Conservation (phyloP, 208 protist genomes). For the Porcisia hertigi region DNA sequence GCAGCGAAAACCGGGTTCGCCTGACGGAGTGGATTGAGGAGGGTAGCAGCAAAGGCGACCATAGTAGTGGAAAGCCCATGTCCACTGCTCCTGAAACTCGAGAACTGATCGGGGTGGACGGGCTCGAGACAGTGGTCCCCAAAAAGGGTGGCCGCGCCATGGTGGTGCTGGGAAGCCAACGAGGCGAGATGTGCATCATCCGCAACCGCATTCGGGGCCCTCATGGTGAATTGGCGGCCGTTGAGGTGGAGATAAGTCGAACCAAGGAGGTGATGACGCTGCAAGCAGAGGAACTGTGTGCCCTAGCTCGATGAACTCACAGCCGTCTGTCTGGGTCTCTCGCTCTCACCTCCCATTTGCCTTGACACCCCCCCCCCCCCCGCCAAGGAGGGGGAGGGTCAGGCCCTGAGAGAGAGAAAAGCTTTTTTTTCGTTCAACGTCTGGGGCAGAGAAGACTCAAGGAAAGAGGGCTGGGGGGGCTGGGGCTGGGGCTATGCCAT, state of each 20-base stretch:
- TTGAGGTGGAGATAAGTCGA: constrained; percentile 59
- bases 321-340: neutral
- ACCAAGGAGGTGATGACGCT: constrained; percentile 44
- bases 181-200: constrained; percentile 69
- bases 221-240: constrained; percentile 32
- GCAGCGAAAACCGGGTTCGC: constrained; percentile 57
- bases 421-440: no score
- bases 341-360: neutral
- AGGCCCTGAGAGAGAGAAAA: no score
- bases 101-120: constrained; percentile 61
- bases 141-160: constrained; percentile 63
- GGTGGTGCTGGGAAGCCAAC: constrained; percentile 55
- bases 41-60: neutral
- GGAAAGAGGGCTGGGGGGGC: no score
- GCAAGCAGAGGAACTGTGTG: constrained; percentile 59
- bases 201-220: constrained; percentile 34
- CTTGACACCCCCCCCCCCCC: neutral
- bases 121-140: constrained; percentile 77
- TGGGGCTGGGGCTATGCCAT: no score
- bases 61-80: constrained; percentile 7
- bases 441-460: no score
- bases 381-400: no score
- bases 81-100: constrained; percentile 27
- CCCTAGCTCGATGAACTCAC: constrained; percentile 14
- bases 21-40: constrained; percentile 31